Percentiles rank a stretch among this genome's conserved stretches.
phyloP scores from a whole-genome alignment of 2,329 filamentous ascomycete species.

The Acrocalymma vagum region DNA sequence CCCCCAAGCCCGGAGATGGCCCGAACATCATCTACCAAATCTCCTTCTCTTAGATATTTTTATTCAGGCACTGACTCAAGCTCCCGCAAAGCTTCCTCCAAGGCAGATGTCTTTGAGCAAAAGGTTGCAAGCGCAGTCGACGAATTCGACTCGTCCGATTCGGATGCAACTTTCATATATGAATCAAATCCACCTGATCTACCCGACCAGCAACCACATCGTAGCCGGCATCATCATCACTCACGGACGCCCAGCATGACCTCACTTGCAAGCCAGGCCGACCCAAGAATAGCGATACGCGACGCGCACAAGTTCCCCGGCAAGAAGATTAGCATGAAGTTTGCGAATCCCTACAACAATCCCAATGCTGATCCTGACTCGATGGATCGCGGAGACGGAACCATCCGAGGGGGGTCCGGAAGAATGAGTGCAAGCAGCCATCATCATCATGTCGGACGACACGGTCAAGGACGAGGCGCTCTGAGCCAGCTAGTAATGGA shows the following conservation, averaged over 20 bases:
- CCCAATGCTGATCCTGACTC: constrained; percentile 60
- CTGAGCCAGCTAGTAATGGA: constrained; percentile 72
- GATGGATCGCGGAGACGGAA: constrained; percentile 49
- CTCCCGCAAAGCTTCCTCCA: constrained; percentile 76
- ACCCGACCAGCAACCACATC: constrained; percentile 66
- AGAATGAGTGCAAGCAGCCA: constrained; percentile 69
- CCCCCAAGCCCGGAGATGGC: constrained; percentile 37
- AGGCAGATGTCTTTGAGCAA: constrained; percentile 97
- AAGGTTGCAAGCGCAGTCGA: constrained; percentile 96
- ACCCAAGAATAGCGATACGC: constrained; percentile 63
- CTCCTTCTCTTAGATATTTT: constrained; percentile 41
- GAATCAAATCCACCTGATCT: constrained; percentile 94
- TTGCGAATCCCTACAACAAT: constrained; percentile 77
- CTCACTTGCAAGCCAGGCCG: constrained; percentile 75
- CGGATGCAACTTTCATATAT: constrained; percentile 98
- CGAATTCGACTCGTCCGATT: constrained; percentile 95
- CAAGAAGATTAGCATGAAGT: constrained; percentile 95
- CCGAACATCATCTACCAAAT: constrained; percentile 26
- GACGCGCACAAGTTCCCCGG: constrained; percentile 70
- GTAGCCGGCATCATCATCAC: constrained; percentile 81
- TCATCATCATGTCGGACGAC: constrained; percentile 82
- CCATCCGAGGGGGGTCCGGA: constrained; percentile 50
- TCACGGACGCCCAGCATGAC: constrained; percentile 95
- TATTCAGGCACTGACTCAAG: constrained; percentile 46
- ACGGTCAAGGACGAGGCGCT: constrained; percentile 75